These are phyloP conservation scores for Ligustrum vulgare DNA, from an alignment of 257 asterid genomes.

Conservation along the genomic window DNA sequence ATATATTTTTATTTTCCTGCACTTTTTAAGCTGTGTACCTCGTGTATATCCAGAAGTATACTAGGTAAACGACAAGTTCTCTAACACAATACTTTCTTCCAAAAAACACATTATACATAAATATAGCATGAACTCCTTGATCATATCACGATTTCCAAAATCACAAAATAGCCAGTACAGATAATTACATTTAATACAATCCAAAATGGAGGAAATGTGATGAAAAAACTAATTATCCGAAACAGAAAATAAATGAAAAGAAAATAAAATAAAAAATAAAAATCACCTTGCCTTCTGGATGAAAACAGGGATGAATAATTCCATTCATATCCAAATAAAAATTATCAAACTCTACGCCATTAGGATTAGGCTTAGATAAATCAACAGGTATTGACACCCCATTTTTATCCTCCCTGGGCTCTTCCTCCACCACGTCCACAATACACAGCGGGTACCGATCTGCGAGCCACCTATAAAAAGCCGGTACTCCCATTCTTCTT, in stretches of 20 bases:
- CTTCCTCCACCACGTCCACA: constrained; percentile 81
- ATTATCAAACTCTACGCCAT: constrained; percentile 86
- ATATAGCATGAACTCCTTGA: neutral
- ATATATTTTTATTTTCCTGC: neutral
- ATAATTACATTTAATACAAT: neutral
- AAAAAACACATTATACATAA: constrained; percentile 9
- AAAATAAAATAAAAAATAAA: neutral
- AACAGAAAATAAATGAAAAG: neutral
- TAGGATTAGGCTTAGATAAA: constrained; percentile 78
- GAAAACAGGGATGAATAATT: constrained; percentile 96
- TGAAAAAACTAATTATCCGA: neutral
- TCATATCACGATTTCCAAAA: constrained; percentile 3
- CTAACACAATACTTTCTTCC: neutral
- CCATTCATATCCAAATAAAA: constrained; percentile 95
- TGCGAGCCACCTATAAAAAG: constrained; percentile 93
- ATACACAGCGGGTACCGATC: constrained; percentile 88
- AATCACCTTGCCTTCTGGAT: constrained; percentile 87
- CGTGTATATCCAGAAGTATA: neutral
- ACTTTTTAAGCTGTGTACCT: neutral
- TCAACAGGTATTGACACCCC: constrained; percentile 46
- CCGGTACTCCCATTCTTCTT: constrained; percentile 70
- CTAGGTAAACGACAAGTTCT: neutral
- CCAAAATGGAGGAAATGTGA: neutral
- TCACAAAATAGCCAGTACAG: neutral
- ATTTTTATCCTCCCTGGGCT: constrained; percentile 40